A percentile compares a stretch with the other conserved stretches of the same genome.
Evolutionary conservation across 768 basidiomycete genomes (phyloP).

Genomic region (Steccherinum ochraceum): DNA sequence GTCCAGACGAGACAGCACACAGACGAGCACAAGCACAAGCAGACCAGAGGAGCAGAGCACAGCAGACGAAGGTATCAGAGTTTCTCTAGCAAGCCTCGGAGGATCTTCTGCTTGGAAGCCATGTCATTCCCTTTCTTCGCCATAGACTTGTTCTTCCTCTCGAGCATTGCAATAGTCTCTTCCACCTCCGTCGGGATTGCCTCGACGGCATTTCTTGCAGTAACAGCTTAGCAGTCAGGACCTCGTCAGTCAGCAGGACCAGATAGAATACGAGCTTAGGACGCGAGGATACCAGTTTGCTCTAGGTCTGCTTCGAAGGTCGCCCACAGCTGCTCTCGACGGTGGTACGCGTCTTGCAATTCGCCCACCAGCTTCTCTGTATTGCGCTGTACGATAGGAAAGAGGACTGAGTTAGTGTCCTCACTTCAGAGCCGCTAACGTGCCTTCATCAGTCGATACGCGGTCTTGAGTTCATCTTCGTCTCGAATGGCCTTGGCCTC

Average conservation of each 20-base stretch:
- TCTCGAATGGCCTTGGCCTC: slow-evolving; percentile 41
- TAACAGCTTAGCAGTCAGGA: slow-evolving; percentile 30
- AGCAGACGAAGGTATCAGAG: slow-evolving; percentile 2
- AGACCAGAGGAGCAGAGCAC: not conserved
- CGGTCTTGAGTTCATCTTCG: slow-evolving; percentile 34
- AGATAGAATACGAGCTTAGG: slow-evolving; percentile 5
- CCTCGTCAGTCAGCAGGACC: not conserved
- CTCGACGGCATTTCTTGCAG: slow-evolving; percentile 34
- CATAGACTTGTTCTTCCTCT: slow-evolving; percentile 45
- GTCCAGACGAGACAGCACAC: not conserved
- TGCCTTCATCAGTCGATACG: slow-evolving; percentile 39
- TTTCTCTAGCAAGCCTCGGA: slow-evolving; percentile 21
- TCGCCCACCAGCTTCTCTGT: slow-evolving; percentile 35
- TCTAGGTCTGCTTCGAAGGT: slow-evolving; percentile 38
- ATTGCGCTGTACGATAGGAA: slow-evolving; percentile 29
- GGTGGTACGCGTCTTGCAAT: slow-evolving; percentile 41
- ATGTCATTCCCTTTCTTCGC: slow-evolving; percentile 19
- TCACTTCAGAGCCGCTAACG: slow-evolving; percentile 13
- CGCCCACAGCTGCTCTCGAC: slow-evolving; percentile 45
- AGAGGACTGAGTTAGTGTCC: no score
- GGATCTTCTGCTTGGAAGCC: slow-evolving; percentile 23
- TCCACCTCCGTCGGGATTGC: slow-evolving; percentile 48
- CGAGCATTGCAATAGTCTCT: slow-evolving; percentile 41
- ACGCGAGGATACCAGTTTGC: slow-evolving; percentile 35
- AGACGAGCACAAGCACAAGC: no score